phyloP scores from a whole-genome alignment of 345 rosid species.

The Syzygium aromaticum region DNA sequence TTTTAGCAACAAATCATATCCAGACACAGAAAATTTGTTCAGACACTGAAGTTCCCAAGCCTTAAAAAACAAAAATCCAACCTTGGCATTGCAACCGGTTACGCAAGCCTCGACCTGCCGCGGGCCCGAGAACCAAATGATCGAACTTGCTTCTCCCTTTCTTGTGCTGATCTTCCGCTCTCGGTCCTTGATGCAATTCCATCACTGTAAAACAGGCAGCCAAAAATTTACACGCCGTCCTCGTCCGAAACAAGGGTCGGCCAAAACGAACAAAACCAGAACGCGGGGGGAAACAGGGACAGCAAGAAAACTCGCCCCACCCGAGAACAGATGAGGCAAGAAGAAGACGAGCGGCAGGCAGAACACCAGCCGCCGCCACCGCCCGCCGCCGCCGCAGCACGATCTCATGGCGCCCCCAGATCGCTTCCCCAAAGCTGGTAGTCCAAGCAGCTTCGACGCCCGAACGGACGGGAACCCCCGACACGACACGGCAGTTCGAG shows the following conservation, averaged over 20 bases:
- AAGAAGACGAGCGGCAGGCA: conserved; percentile 47
- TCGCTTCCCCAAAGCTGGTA: not conserved
- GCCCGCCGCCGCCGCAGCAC: conserved; percentile 18
- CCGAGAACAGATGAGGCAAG: conserved; percentile 47
- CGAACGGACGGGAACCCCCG: not conserved
- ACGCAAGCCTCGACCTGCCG: conserved; percentile 73
- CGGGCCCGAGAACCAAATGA: conserved; percentile 64
- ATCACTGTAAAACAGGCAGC: conserved; percentile 16
- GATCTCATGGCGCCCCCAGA: conserved; percentile 28
- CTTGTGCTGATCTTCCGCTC: conserved; percentile 11
- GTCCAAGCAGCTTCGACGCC: not conserved
- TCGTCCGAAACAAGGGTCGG: not conserved
- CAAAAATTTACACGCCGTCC: not conserved
- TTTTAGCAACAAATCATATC: rapidly evolving
- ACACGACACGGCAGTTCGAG: not conserved
- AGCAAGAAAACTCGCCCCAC: conserved; percentile 9
- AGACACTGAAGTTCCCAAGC: not conserved
- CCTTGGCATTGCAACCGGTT: conserved; percentile 84
- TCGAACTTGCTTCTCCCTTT: conserved; percentile 41
- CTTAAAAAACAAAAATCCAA: conserved; percentile 2
- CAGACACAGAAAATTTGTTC: not conserved
- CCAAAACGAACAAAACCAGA: not conserved
- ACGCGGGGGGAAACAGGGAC: not conserved
- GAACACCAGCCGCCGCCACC: conserved; percentile 56
- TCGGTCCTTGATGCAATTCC: conserved; percentile 33